Evolutionary conservation across 192 early-diverging fungal species (phyloP).

Genomic region (Linnemannia hyalina): DNA sequence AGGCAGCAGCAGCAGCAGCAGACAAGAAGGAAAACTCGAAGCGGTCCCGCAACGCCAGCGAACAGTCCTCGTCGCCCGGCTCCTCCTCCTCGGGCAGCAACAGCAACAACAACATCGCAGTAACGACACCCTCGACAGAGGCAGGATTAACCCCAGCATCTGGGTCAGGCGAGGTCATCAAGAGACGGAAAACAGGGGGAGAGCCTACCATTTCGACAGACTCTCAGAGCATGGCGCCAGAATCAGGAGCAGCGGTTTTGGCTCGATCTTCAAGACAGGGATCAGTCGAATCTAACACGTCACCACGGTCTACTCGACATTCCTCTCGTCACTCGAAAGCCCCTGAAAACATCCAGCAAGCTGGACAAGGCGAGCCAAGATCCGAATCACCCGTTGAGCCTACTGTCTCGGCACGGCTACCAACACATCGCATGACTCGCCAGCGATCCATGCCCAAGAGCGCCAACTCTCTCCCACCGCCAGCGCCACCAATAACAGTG

Average conservation of each 20-base stretch:
- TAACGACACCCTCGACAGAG: background rate
- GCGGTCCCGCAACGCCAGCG: constrained; percentile 26
- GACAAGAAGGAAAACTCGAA: constrained; percentile 7
- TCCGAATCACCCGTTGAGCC: constrained; percentile 2
- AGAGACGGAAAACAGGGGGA: constrained; percentile 19
- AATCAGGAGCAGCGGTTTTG: background rate
- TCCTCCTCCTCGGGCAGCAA: background rate
- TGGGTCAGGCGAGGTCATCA: constrained; percentile 10
- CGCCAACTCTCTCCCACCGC: constrained; percentile 5
- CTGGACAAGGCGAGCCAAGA: constrained; percentile 7
- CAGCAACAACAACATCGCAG: background rate
- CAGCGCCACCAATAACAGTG: constrained; percentile 1
- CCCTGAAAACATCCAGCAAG: constrained; percentile 5
- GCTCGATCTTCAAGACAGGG: constrained; percentile 36
- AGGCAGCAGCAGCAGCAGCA: background rate
- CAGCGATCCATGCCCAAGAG: constrained; percentile 41
- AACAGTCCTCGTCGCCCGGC: constrained; percentile 10
- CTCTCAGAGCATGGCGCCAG: background rate
- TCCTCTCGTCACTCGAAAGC: constrained; percentile 30
- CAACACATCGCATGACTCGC: constrained; percentile 44
- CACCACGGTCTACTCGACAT: constrained; percentile 52
- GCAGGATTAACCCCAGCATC: background rate
- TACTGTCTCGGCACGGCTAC: background rate
- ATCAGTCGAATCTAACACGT: constrained; percentile 30
- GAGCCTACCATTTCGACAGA: constrained; percentile 6